Percentiles rank a stretch among this genome's conserved stretches.
phyloP scores from a whole-genome alignment of 345 rosid genomes.

The Melastoma malabathricum region DNA sequence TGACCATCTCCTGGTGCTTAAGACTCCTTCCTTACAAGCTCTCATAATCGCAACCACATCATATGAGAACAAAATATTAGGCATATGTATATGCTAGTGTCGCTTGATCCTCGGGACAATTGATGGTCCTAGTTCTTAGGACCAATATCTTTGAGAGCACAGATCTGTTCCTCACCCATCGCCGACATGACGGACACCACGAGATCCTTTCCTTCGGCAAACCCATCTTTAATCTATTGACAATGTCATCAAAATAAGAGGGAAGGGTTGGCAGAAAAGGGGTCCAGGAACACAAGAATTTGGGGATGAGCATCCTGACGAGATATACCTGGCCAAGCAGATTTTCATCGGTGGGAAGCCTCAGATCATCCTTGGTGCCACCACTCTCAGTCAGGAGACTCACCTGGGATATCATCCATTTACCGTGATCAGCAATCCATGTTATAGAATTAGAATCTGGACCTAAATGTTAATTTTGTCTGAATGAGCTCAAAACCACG shows the following conservation, averaged over 20 bases:
- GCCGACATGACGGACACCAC: slow-evolving; percentile 53
- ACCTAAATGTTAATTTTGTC: no score
- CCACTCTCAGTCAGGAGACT: slow-evolving; percentile 59
- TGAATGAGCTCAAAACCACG: no score
- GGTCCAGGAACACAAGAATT: not conserved
- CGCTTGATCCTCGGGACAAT: no score
- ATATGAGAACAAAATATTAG: no score
- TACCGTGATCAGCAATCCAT: no score
- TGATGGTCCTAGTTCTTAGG: slow-evolving; percentile 27
- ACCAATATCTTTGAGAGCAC: slow-evolving; percentile 56
- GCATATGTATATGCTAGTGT: no score
- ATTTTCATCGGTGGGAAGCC: slow-evolving; percentile 59
- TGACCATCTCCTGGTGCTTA: no score
- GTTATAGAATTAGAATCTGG: no score
- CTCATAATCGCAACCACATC: no score
- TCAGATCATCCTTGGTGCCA: slow-evolving; percentile 59
- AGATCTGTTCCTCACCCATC: slow-evolving; percentile 65
- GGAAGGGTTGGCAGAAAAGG: not conserved
- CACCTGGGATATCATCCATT: slow-evolving; percentile 31
- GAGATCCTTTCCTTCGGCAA: slow-evolving; percentile 54
- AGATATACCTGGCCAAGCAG: slow-evolving; percentile 40
- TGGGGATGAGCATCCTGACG: not conserved
- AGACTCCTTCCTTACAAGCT: no score
- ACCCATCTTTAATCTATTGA: slow-evolving; percentile 46
- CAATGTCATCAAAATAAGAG: not conserved